These are phyloP conservation scores for Fraxinus latifolia DNA, from an alignment of 305 asterid species.

Conservation along the genomic window DNA sequence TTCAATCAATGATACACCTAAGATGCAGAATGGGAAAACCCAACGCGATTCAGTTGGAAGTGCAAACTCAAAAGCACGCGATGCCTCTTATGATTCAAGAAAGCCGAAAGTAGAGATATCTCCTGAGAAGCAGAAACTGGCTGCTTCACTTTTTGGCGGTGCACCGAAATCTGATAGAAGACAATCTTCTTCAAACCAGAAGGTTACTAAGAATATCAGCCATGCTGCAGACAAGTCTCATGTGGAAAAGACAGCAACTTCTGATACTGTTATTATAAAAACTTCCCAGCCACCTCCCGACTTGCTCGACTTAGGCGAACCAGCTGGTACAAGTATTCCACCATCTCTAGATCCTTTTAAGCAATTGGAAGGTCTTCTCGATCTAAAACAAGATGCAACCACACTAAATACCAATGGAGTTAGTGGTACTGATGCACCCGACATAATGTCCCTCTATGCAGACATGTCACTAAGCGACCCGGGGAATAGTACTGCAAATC, in stretches of 20 bases:
- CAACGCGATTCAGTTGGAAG: constrained; percentile 39
- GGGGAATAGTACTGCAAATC: constrained; percentile 22
- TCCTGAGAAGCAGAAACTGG: constrained; percentile 86
- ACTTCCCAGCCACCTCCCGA: constrained; percentile 70
- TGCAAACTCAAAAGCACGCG: constrained; percentile 45
- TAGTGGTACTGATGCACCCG: constrained; percentile 42
- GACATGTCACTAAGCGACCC: constrained; percentile 50
- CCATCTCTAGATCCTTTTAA: constrained; percentile 72
- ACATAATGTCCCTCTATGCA: constrained; percentile 55
- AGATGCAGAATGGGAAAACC: constrained; percentile 54
- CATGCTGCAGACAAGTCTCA: constrained; percentile 46
- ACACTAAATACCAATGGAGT: constrained; percentile 35
- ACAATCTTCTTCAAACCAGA: constrained; percentile 46
- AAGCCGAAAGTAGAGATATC: constrained; percentile 59
- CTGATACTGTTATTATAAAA: constrained; percentile 39
- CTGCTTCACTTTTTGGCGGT: constrained; percentile 92
- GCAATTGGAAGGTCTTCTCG: constrained; percentile 86
- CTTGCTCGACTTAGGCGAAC: constrained; percentile 80
- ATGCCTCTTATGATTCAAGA: constrained; percentile 50
- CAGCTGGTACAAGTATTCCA: constrained; percentile 37
- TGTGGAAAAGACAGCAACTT: constrained; percentile 31
- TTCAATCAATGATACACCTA: constrained; percentile 40
- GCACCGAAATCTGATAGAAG: constrained; percentile 51
- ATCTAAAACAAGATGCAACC: constrained; percentile 44
- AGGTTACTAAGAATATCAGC: constrained; percentile 40